These are phyloP conservation scores for Mortierella sp. DNA, from an alignment of 371 early-diverging fungal genomes.

Conservation along the genomic window DNA sequence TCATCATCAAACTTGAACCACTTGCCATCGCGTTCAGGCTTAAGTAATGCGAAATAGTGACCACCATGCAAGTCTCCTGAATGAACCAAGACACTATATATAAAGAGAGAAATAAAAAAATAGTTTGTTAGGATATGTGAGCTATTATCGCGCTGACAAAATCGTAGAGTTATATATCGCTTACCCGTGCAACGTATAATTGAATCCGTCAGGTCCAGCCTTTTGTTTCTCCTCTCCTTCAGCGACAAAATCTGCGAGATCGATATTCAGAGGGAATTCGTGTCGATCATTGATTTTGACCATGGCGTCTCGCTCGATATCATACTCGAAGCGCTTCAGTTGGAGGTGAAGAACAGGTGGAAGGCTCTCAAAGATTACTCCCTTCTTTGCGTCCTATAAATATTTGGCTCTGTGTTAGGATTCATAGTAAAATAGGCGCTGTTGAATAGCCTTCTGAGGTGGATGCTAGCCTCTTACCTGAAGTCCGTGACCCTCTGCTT, in stretches of 20 bases:
- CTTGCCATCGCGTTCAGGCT: constrained; percentile 81
- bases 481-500: constrained; percentile 95
- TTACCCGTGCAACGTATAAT: constrained; percentile 90
- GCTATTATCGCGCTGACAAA: neutral
- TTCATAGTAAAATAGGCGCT: neutral
- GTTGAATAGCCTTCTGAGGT: neutral
- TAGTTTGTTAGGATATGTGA: neutral
- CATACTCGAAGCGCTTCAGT: constrained; percentile 98
- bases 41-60: constrained; percentile 96
- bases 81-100: constrained; percentile 94
- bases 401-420: neutral
- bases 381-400: constrained; percentile 90
- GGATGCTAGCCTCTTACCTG: constrained; percentile 64
- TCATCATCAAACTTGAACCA: constrained; percentile 99
- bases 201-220: constrained; percentile 70
- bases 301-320: constrained; percentile 92
- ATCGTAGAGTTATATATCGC: neutral
- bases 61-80: constrained; percentile 97
- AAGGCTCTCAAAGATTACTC: constrained; percentile 93
- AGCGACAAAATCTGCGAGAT: constrained; percentile 89
- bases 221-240: constrained; percentile 67
- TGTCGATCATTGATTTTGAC: constrained; percentile 99
- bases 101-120: neutral
- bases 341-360: constrained; percentile 99
- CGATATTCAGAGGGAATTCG: constrained; percentile 94